These are phyloP conservation scores for Acer campestre DNA, from an alignment of 345 rosid genomes.

Conservation along the genomic window DNA sequence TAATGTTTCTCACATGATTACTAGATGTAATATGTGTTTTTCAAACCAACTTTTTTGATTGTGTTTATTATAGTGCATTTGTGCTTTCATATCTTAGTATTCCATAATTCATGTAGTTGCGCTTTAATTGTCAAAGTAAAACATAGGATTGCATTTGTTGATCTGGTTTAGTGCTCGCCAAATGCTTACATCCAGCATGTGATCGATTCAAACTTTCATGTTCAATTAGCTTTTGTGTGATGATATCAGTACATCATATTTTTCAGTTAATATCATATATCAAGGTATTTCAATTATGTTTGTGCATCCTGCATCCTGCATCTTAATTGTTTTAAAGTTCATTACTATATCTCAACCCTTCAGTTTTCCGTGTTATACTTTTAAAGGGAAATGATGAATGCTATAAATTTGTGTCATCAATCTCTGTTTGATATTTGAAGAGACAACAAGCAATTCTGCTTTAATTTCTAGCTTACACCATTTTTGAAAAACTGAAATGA, in stretches of 20 bases:
- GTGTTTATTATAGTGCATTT: background rate
- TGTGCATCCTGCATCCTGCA: background rate
- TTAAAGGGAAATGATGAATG: background rate
- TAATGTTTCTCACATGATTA: background rate
- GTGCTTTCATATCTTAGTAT: constrained; percentile 4
- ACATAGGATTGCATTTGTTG: background rate
- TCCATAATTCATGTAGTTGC: background rate
- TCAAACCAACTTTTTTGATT: background rate
- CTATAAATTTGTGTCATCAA: background rate
- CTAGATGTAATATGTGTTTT: background rate
- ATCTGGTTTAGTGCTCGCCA: background rate
- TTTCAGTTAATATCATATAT: background rate
- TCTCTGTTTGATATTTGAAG: background rate
- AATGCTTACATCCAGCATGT: background rate
- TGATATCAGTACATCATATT: background rate
- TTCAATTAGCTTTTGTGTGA: background rate
- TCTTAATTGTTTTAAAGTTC: background rate
- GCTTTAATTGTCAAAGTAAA: background rate
- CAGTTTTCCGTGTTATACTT: background rate
- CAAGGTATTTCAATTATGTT: background rate
- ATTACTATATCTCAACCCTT: background rate
- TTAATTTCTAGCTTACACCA: background rate
- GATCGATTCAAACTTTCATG: background rate
- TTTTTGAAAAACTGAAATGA: background rate
- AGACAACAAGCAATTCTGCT: background rate